These are phyloP conservation scores for Nitzschia sp. DNA, from an alignment of 108 stramenopile genomes.

Conservation along the genomic window DNA sequence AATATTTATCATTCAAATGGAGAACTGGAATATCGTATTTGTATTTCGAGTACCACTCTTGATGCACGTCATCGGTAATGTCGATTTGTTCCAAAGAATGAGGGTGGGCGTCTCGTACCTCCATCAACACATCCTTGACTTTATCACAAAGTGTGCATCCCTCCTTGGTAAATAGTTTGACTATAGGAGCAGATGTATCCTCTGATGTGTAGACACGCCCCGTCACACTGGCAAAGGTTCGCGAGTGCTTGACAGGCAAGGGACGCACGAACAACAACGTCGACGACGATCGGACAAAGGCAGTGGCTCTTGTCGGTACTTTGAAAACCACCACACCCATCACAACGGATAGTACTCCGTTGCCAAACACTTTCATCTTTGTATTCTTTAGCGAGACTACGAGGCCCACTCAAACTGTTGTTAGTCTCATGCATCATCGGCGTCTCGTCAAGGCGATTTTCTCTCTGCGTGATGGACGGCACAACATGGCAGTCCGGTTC, in stretches of 20 bases:
- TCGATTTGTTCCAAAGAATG: constrained; percentile 81
- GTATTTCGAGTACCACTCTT: constrained; percentile 66
- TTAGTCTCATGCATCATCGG: too few relatives aligned
- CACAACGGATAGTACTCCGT: too few relatives aligned
- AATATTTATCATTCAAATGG: constrained; percentile 71
- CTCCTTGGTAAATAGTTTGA: constrained; percentile 79
- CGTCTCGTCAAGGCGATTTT: too few relatives aligned
- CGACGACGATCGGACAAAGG: neutral
- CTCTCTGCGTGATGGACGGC: too few relatives aligned
- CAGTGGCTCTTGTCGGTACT: too few relatives aligned
- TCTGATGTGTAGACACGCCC: constrained; percentile 59
- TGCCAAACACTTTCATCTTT: too few relatives aligned
- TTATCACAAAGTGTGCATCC: constrained; percentile 83
- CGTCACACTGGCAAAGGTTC: constrained; percentile 54
- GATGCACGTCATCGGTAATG: constrained; percentile 74
- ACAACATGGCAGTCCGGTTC: too few relatives aligned
- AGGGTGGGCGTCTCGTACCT: constrained; percentile 53
- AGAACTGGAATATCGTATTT: constrained; percentile 89
- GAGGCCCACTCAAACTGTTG: too few relatives aligned
- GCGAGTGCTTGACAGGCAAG: constrained; percentile 1
- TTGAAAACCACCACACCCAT: too few relatives aligned
- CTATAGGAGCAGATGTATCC: constrained; percentile 25
- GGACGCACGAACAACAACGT: too few relatives aligned
- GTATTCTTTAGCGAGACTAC: too few relatives aligned
- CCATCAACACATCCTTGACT: constrained; percentile 65